A percentile compares a stretch with the other conserved stretches of the same genome.
These are phyloP conservation scores for Albizia julibrissin DNA, from an alignment of 306 rosid species.

Conservation along the genomic window DNA sequence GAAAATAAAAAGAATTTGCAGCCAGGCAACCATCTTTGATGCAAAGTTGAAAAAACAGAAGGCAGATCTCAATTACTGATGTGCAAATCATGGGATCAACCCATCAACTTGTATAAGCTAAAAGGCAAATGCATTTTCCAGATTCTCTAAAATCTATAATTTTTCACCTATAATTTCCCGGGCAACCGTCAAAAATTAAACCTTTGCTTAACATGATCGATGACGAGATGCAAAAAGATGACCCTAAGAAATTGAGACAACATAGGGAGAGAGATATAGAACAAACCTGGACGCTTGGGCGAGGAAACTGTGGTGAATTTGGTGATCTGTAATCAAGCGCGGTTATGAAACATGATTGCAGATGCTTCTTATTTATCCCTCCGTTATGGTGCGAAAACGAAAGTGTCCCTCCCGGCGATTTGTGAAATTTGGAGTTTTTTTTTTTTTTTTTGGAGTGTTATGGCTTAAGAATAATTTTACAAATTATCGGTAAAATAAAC, in stretches of 20 bases:
- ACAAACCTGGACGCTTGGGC: slow-evolving; percentile 4
- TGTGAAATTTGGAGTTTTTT: neutral
- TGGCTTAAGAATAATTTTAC: no score
- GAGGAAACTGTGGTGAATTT: slow-evolving; percentile 4
- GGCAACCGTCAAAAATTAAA: neutral
- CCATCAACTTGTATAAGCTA: neutral
- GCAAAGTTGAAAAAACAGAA: neutral
- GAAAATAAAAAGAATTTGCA: neutral
- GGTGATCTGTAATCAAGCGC: slow-evolving; percentile 34
- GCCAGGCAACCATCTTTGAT: neutral
- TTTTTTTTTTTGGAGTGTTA: no score
- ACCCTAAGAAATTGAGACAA: neutral
- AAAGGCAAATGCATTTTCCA: neutral
- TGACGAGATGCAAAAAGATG: neutral
- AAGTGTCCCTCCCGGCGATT: neutral
- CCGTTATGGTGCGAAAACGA: no score
- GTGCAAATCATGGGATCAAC: neutral
- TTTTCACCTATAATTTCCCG: neutral
- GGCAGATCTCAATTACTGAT: neutral
- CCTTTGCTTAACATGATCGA: neutral
- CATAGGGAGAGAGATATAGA: neutral
- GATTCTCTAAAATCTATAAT: neutral
- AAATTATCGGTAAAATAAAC: no score
- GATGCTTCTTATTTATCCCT: neutral
- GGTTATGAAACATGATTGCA: neutral